These are phyloP conservation scores for Ceratobasidium sp. DNA, from an alignment of 1,284 basidiomycete genomes.

Conservation along the genomic window DNA sequence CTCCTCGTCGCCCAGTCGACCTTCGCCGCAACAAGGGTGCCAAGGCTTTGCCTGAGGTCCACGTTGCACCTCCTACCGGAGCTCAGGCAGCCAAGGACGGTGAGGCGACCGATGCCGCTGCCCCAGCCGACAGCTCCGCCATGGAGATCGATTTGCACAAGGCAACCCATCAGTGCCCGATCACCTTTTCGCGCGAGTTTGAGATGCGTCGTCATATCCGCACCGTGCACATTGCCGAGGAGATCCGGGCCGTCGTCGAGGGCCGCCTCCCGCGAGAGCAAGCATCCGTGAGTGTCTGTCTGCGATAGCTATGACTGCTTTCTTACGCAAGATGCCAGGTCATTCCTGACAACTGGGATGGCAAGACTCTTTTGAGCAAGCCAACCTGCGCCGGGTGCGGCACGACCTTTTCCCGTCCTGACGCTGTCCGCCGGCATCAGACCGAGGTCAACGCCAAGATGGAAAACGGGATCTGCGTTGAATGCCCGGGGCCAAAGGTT, in stretches of 20 bases:
- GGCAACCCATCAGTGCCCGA: conserved; percentile 17
- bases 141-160: conserved; percentile 15
- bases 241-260: conserved; percentile 25
- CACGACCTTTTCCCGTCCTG: conserved; percentile 29
- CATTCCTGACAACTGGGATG: conserved; percentile 27
- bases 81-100: not conserved
- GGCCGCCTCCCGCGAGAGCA: conserved; percentile 4
- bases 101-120: not conserved
- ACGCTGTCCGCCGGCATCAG: conserved; percentile 27
- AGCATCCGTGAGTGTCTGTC: not conserved
- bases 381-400: conserved; percentile 21
- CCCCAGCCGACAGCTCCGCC: not conserved
- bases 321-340: not conserved
- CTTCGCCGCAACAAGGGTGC: conserved; percentile 27
- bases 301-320: not conserved
- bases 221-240: conserved; percentile 26
- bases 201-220: conserved; percentile 27
- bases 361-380: conserved; percentile 14
- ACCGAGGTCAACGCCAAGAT: conserved; percentile 33
- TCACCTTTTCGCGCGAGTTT: conserved; percentile 32
- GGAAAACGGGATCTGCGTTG: conserved; percentile 21
- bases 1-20: conserved; percentile 18
- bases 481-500: conserved; percentile 30
- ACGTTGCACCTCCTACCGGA: not conserved
- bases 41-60: not conserved